phyloP scores from a whole-genome alignment of 2,329 filamentous ascomycete species.

The Hymenoscyphus fructigenus region DNA sequence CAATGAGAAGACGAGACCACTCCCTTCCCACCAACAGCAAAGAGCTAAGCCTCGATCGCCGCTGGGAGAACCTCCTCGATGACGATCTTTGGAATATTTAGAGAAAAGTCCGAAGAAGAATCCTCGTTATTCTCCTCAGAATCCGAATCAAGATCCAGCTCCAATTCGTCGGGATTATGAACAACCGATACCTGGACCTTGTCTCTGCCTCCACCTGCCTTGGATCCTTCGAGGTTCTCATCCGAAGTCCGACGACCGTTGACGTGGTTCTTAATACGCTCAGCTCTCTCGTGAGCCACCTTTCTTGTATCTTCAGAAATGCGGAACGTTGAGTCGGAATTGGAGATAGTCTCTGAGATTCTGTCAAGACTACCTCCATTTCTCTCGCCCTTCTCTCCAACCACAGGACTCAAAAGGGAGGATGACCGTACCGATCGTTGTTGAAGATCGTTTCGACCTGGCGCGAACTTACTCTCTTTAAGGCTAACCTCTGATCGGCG shows the following conservation, averaged over 20 bases:
- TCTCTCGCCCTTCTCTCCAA: background rate
- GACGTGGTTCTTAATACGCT: background rate
- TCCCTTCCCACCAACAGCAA: background rate
- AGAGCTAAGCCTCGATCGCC: background rate
- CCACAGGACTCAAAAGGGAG: background rate
- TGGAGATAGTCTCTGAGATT: background rate
- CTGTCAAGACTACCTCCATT: background rate
- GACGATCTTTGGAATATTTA: background rate
- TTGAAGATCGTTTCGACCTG: background rate
- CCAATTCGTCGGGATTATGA: slow-evolving; percentile 14
- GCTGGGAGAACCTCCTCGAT: background rate
- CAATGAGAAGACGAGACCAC: too few species aligned
- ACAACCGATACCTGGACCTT: slow-evolving; percentile 3
- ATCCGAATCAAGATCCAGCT: slow-evolving; percentile 10
- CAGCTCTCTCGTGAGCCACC: background rate
- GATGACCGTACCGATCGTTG: background rate
- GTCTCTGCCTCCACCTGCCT: too few species aligned
- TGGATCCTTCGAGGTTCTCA: too few species aligned
- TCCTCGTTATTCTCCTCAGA: background rate
- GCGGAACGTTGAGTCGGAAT: background rate
- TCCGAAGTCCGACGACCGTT: background rate
- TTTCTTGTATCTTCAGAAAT: background rate
- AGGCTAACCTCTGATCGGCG: slow-evolving; percentile 16
- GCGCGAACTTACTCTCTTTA: slow-evolving; percentile 19
- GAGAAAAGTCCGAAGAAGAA: background rate